Conservation (phyloP, 176 grass and related monocot species). For the Carex pumila region DNA sequence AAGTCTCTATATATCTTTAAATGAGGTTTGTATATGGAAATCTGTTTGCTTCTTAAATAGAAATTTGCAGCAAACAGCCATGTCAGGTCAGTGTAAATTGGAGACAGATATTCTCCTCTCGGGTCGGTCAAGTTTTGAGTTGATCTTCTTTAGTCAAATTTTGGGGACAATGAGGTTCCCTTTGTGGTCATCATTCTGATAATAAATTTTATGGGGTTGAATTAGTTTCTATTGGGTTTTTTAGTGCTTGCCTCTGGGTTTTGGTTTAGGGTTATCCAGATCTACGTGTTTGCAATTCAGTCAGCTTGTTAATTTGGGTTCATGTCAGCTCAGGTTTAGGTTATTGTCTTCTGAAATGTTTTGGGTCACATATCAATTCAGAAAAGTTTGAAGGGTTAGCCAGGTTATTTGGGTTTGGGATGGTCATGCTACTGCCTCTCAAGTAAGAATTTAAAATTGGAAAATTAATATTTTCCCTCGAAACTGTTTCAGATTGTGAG, state of each 20-base stretch:
- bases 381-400: background rate
- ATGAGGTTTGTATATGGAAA: background rate
- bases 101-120: background rate
- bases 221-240: background rate
- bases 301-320: background rate
- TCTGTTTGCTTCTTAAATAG: background rate
- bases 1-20: background rate
- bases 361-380: background rate
- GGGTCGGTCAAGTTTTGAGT: background rate
- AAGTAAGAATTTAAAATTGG: background rate
- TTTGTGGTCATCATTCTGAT: background rate
- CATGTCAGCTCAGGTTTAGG: background rate
- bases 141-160: background rate
- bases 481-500: conserved; percentile 59
- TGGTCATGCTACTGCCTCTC: background rate
- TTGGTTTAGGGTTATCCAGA: background rate
- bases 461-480: background rate
- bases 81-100: background rate
- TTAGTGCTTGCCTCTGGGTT: background rate
- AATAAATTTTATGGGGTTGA: background rate
- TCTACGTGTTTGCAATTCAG: background rate
- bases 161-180: background rate
- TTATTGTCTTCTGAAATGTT: background rate
- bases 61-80: background rate
- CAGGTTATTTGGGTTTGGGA: background rate